Percentiles rank a stretch among this genome's conserved stretches.
phyloP scores from a whole-genome alignment of 768 basidiomycete species.

The Trametopsis cervina region DNA sequence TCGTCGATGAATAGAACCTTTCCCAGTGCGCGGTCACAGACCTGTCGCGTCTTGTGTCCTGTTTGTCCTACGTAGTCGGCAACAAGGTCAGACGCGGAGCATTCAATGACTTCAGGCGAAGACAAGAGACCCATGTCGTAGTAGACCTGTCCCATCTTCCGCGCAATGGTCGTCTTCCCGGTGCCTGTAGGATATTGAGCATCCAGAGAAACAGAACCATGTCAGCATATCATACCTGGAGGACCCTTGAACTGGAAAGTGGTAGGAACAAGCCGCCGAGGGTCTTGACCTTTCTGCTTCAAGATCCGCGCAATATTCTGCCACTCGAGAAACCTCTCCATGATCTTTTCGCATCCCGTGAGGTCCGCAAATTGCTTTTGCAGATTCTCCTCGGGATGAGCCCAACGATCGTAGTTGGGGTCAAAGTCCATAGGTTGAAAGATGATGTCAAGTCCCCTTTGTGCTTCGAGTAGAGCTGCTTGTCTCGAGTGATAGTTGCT shows the following conservation, averaged over 20 bases:
- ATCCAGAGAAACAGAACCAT: background rate
- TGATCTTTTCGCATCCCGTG: conserved; percentile 50
- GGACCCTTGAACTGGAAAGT: conserved; percentile 69
- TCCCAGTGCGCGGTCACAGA: conserved; percentile 59
- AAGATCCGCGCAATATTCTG: conserved; percentile 42
- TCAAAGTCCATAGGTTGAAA: conserved; percentile 53
- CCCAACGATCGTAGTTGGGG: conserved; percentile 44
- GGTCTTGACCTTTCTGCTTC: conserved; percentile 35
- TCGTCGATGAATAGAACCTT: conserved; percentile 68
- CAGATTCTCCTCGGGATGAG: conserved; percentile 43
- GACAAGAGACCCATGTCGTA: conserved; percentile 56
- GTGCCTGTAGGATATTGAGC: conserved; percentile 41
- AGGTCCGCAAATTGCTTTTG: conserved; percentile 54
- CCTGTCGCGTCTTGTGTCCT: conserved; percentile 53
- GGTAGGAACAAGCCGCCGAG: conserved; percentile 47
- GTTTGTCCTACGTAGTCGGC: conserved; percentile 69
- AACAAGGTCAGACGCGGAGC: conserved; percentile 63
- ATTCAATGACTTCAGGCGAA: conserved; percentile 50
- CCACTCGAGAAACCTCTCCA: conserved; percentile 41
- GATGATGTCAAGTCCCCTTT: conserved; percentile 16
- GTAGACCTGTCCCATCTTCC: conserved; percentile 57
- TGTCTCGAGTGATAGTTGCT: conserved; percentile 19
- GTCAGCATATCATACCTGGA: conserved; percentile 38
- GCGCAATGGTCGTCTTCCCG: conserved; percentile 56
- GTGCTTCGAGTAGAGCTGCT: conserved; percentile 7